Evolutionary conservation across 129 eudicot species (phyloP).

Genomic region (Silybum marianum): DNA sequence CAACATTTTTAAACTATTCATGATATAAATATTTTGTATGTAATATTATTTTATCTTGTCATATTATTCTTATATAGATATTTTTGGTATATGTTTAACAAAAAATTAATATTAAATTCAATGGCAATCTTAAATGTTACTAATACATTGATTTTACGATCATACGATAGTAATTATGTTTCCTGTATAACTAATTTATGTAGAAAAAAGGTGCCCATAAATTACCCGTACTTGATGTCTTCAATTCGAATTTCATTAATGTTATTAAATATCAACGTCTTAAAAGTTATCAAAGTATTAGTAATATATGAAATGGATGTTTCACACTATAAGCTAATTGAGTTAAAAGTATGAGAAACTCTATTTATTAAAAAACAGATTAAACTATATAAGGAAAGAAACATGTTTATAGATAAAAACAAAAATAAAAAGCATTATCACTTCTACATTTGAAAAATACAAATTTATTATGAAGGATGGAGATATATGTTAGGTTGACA

Average conservation of each 20-base stretch:
- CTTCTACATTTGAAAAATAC: constrained; percentile 18
- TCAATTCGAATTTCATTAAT: neutral
- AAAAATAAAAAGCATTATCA: neutral
- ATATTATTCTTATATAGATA: too few relatives aligned
- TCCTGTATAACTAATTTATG: too few relatives aligned
- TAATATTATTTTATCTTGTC: too few relatives aligned
- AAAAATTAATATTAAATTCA: too few relatives aligned
- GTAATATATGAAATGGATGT: neutral
- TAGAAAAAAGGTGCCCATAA: too few relatives aligned
- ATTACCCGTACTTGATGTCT: too few relatives aligned
- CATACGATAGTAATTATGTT: too few relatives aligned
- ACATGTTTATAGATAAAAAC: neutral
- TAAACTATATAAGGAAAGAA: neutral
- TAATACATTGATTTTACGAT: too few relatives aligned
- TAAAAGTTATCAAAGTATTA: neutral
- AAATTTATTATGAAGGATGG: neutral
- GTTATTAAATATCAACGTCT: neutral
- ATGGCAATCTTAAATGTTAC: too few relatives aligned
- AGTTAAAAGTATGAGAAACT: neutral
- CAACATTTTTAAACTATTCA: too few relatives aligned
- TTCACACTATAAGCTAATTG: neutral
- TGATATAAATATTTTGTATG: too few relatives aligned
- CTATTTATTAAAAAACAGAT: neutral
- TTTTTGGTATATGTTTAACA: too few relatives aligned
- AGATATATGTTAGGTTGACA: constrained; percentile 28